phyloP scores from a whole-genome alignment of 2,329 filamentous ascomycete genomes.

The Dactylella cylindrospora region DNA sequence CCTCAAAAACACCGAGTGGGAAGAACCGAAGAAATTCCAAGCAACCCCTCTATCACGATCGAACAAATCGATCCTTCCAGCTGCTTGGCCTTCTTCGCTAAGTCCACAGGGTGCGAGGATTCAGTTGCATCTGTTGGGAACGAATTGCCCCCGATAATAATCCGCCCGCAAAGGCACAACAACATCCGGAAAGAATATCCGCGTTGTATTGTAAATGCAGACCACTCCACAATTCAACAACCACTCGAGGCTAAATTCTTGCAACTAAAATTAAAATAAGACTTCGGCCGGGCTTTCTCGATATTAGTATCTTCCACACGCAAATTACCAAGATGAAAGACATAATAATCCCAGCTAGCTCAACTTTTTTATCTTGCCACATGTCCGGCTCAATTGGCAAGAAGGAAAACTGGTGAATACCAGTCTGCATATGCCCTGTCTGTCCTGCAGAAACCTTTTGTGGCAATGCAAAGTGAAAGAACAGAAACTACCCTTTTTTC shows the following conservation, averaged over 20 bases:
- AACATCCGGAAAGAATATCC: slow-evolving; percentile 35
- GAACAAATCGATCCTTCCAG: not conserved
- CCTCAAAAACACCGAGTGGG: not conserved
- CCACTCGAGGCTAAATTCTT: slow-evolving; percentile 1
- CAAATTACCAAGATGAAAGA: not conserved
- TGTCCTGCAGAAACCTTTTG: slow-evolving; percentile 11
- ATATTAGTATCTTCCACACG: slow-evolving; percentile 5
- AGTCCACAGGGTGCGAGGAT: not conserved
- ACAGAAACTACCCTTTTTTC: slow-evolving; percentile 21
- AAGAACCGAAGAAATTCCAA: slow-evolving; percentile 14
- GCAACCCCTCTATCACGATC: not conserved
- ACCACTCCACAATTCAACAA: slow-evolving; percentile 1
- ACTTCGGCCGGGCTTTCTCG: too few relatives aligned
- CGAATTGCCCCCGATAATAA: too few relatives aligned
- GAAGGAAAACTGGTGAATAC: too few relatives aligned
- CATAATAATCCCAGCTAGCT: slow-evolving; percentile 7
- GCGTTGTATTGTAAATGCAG: slow-evolving; percentile 16
- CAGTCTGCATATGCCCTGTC: too few relatives aligned
- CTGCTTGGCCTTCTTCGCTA: not conserved
- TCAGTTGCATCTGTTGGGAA: slow-evolving; percentile 26
- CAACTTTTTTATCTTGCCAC: slow-evolving; percentile 21
- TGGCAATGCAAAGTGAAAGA: slow-evolving; percentile 5
- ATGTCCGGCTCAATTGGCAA: slow-evolving; percentile 27
- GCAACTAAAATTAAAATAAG: too few relatives aligned
- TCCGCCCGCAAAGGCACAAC: slow-evolving; percentile 33